Evolutionary conservation across 2,329 filamentous ascomycete genomes (phyloP).

Genomic region (Dactylellina parvicollis): DNA sequence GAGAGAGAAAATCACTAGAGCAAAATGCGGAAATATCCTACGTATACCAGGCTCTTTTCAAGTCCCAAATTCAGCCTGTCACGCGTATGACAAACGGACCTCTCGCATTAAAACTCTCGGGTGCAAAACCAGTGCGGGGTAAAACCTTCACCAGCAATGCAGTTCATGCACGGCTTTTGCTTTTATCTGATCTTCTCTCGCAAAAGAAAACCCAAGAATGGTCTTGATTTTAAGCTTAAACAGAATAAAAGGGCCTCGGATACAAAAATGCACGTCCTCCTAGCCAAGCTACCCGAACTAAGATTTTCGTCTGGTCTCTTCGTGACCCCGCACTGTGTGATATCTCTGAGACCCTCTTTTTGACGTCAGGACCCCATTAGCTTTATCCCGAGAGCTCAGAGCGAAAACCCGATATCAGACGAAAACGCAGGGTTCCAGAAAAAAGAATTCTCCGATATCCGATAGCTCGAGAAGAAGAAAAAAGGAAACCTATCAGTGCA

Average conservation of each 20-base stretch:
- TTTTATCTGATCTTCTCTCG: neutral
- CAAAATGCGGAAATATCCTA: too few relatives aligned
- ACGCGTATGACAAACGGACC: neutral
- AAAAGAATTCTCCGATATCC: conserved; percentile 5
- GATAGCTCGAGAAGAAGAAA: conserved; percentile 12
- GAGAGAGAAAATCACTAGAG: too few relatives aligned
- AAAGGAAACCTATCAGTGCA: neutral
- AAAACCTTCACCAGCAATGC: too few relatives aligned
- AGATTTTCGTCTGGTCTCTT: neutral
- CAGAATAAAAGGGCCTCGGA: neutral
- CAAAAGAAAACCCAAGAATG: neutral
- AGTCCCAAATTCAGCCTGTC: neutral
- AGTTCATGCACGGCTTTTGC: neutral
- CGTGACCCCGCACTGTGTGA: conserved; percentile 12
- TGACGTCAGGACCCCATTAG: conserved; percentile 13
- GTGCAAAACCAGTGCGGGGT: conserved; percentile 1
- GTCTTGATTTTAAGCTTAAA: conserved; percentile 13
- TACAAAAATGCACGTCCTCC: neutral
- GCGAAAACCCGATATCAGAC: neutral
- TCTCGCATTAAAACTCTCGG: neutral
- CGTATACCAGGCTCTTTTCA: too few relatives aligned
- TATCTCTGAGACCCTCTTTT: neutral
- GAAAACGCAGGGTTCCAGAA: conserved; percentile 4
- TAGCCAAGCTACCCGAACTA: too few relatives aligned
- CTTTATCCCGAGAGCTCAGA: neutral